These are phyloP conservation scores for Sclerotinia minor DNA, from an alignment of 2,329 filamentous ascomycete genomes.

Conservation along the genomic window DNA sequence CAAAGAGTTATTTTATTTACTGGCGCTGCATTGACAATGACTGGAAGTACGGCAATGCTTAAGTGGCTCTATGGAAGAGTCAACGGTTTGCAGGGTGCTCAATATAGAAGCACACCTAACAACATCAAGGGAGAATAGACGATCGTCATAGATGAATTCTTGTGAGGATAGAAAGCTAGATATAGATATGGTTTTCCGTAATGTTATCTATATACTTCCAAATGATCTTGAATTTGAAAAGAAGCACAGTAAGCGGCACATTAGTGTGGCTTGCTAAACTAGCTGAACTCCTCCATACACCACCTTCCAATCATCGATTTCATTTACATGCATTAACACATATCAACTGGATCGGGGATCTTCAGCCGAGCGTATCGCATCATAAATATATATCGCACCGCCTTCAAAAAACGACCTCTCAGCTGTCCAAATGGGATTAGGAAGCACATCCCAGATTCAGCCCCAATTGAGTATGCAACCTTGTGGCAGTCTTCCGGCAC, in stretches of 20 bases:
- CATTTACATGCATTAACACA: background rate
- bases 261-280: background rate
- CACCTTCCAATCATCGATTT: background rate
- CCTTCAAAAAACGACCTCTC: background rate
- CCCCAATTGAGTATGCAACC: background rate
- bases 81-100: slow-evolving; percentile 56
- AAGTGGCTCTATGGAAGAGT: slow-evolving; percentile 68
- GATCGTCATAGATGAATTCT: background rate
- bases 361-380: background rate
- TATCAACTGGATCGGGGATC: background rate
- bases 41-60: slow-evolving; percentile 64
- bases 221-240: background rate
- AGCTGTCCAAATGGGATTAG: background rate
- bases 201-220: background rate
- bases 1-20: slow-evolving; percentile 70
- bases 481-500: background rate
- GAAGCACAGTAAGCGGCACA: background rate
- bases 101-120: slow-evolving; percentile 36
- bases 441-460: background rate
- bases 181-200: background rate
- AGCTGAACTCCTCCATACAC: background rate
- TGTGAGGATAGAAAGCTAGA: background rate
- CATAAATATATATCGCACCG: background rate
- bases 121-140: slow-evolving; percentile 20
- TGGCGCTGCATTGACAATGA: slow-evolving; percentile 70